These are phyloP conservation scores for Backusella psychrophila DNA, from an alignment of 192 early-diverging fungal species.

Conservation along the genomic window DNA sequence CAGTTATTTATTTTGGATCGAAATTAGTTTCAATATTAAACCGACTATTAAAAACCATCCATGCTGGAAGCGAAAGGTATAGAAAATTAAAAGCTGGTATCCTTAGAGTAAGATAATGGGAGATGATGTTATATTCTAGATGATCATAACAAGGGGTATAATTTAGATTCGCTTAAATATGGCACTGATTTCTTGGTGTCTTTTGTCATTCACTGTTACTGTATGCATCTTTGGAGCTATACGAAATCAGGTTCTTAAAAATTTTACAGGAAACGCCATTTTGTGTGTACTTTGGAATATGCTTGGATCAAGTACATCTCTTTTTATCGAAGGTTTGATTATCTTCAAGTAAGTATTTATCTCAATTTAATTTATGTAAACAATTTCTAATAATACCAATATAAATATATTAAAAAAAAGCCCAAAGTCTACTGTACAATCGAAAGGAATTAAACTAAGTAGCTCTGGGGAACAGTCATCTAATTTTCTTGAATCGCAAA, in stretches of 20 bases:
- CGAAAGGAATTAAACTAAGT: neutral
- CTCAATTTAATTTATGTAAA: too few species aligned
- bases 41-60: constrained; percentile 8
- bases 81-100: constrained; percentile 20
- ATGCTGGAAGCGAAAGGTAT: constrained; percentile 7
- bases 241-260: constrained; percentile 16
- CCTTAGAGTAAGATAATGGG: neutral
- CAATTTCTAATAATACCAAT: too few species aligned
- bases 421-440: neutral
- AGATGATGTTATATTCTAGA: too few species aligned
- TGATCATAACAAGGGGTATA: neutral
- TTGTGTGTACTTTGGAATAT: constrained; percentile 13
- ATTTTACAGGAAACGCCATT: neutral
- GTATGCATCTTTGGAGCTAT: constrained; percentile 29
- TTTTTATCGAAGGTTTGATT: constrained; percentile 21
- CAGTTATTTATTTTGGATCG: constrained; percentile 18
- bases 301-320: constrained; percentile 10
- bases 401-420: neutral
- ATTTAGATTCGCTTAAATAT: constrained; percentile 14
- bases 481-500: neutral
- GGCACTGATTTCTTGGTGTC: constrained; percentile 10
- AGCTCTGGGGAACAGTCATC: neutral
- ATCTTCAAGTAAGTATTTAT: constrained; percentile 12
- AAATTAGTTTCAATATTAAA: constrained; percentile 14
- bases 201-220: constrained; percentile 21